These are phyloP conservation scores for Heritiera littoralis DNA, from an alignment of 345 rosid species.

Conservation along the genomic window DNA sequence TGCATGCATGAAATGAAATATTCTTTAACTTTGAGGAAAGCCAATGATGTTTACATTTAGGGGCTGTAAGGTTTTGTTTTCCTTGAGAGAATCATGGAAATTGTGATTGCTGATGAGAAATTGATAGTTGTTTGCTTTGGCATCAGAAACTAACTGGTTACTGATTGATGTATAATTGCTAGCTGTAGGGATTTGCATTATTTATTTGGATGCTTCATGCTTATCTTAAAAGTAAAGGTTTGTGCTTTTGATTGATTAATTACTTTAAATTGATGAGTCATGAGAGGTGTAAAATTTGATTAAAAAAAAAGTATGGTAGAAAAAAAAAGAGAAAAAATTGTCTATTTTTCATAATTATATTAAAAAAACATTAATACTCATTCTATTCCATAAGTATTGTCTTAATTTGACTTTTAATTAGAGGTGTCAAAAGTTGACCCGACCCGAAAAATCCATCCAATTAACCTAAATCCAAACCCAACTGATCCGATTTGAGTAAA, in stretches of 20 bases:
- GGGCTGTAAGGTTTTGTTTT: not conserved
- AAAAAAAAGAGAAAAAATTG: not conserved
- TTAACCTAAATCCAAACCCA: too few species aligned
- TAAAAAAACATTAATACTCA: too few species aligned
- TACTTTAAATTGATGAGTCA: too few species aligned
- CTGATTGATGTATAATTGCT: not conserved
- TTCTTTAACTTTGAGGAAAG: constrained; percentile 23
- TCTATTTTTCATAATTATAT: too few species aligned
- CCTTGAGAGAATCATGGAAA: not conserved
- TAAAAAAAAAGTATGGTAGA: too few species aligned
- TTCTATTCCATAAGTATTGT: too few species aligned
- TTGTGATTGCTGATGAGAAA: not conserved
- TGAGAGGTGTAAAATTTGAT: not conserved
- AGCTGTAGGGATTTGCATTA: constrained; percentile 1
- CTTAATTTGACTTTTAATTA: too few species aligned
- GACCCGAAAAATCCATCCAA: too few species aligned
- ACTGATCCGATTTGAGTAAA: too few species aligned
- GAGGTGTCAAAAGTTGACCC: too few species aligned
- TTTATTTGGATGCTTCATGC: constrained; percentile 6
- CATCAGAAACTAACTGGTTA: constrained; percentile 10
- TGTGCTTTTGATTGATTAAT: not conserved
- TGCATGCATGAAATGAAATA: not conserved
- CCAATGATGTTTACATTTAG: constrained; percentile 3
- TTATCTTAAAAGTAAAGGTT: not conserved
- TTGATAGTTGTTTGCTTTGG: constrained; percentile 14